phyloP scores from a whole-genome alignment of 768 basidiomycete species.

The Gloeopeniophorella convolvens region DNA sequence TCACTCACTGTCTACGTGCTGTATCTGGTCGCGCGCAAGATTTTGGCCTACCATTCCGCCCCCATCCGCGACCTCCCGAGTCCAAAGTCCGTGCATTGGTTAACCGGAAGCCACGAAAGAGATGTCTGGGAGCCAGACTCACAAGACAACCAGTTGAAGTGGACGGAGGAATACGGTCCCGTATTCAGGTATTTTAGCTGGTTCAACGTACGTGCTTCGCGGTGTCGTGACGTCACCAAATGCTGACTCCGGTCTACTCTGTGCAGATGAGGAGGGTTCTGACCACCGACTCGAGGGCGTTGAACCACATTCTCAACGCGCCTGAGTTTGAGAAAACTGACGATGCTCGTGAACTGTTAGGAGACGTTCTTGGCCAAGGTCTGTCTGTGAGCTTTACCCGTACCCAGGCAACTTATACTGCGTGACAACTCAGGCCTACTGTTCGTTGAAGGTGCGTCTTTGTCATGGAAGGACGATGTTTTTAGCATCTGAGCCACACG shows the following conservation, averaged over 20 bases:
- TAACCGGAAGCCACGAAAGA: conserved; percentile 4
- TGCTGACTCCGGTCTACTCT: not conserved
- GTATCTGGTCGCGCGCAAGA: not conserved
- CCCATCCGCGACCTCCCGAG: conserved; percentile 8
- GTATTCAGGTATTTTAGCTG: conserved; percentile 8
- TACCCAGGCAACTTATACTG: not conserved
- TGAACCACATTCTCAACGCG: conserved; percentile 8
- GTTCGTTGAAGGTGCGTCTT: conserved; percentile 5
- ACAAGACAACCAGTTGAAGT: conserved; percentile 2
- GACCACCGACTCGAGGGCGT: conserved; percentile 8
- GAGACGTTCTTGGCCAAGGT: conserved; percentile 7
- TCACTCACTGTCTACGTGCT: not conserved
- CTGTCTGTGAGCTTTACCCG: not conserved
- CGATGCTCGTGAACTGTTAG: not conserved
- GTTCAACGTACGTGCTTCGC: conserved; percentile 12
- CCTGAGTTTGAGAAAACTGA: conserved; percentile 14
- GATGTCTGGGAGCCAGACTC: conserved; percentile 10
- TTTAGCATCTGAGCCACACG: not conserved
- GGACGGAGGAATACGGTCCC: conserved; percentile 7
- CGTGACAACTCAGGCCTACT: conserved; percentile 5
- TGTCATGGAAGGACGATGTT: not conserved
- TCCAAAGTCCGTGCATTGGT: conserved; percentile 11
- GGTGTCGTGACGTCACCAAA: too few species aligned
- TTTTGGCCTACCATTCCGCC: not conserved
- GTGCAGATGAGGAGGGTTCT: not conserved